Conservation (phyloP, 1,284 basidiomycete genomes). For the Laetiporus sulphureus region DNA sequence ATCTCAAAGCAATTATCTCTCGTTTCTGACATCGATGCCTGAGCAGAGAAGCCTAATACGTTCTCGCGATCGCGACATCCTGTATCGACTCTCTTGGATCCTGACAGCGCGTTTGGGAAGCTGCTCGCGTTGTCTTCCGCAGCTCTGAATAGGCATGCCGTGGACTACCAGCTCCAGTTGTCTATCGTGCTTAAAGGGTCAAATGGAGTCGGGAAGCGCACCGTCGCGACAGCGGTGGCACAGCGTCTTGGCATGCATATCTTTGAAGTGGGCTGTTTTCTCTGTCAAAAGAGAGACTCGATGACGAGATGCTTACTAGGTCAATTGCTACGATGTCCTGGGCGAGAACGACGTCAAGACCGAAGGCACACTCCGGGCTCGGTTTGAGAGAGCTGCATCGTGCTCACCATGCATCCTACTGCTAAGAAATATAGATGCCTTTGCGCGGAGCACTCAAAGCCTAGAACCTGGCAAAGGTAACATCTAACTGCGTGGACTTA, state of each 20-base stretch:
- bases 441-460: conserved; percentile 66
- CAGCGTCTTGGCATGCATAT: conserved; percentile 69
- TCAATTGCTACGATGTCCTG: conserved; percentile 83
- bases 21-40: too few relatives aligned
- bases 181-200: conserved; percentile 72
- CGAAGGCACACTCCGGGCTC: conserved; percentile 68
- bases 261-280: conserved; percentile 55
- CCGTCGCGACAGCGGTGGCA: conserved; percentile 51
- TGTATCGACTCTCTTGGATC: conserved; percentile 21
- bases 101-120: conserved; percentile 31
- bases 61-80: too few relatives aligned
- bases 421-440: conserved; percentile 80
- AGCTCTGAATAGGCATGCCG: conserved; percentile 44
- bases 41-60: too few relatives aligned
- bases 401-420: conserved; percentile 87
- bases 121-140: conserved; percentile 50
- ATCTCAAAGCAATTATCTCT: too few relatives aligned
- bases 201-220: conserved; percentile 72
- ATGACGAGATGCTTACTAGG: conserved; percentile 37
- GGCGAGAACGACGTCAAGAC: conserved; percentile 80
- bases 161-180: conserved; percentile 54
- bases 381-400: conserved; percentile 73
- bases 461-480: conserved; percentile 65
- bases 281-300: too few relatives aligned
- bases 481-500: conserved; percentile 4